Conservation (phyloP, 2,329 filamentous ascomycete species). For the Calonectria hawksworthii region DNA sequence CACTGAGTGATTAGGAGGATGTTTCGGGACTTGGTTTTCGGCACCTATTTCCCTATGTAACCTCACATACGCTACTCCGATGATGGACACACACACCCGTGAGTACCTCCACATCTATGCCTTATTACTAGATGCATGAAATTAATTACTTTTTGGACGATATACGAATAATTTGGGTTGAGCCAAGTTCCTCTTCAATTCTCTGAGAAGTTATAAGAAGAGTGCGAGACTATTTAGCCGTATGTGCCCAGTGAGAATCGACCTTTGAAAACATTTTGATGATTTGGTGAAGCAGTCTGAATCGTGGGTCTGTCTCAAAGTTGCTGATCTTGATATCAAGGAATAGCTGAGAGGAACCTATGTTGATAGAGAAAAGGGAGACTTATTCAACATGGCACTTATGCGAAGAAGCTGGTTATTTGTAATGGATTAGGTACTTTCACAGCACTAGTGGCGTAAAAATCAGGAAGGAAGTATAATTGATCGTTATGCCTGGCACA, state of each 20-base stretch:
- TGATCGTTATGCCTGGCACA: no score
- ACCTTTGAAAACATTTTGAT: background rate
- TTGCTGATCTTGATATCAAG: background rate
- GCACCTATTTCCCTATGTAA: background rate
- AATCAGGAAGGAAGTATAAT: background rate
- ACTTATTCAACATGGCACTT: background rate
- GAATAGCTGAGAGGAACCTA: background rate
- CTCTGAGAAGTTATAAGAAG: background rate
- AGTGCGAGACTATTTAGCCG: background rate
- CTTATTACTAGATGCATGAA: rapidly evolving
- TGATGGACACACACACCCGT: background rate
- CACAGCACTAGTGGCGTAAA: background rate
- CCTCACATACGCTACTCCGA: background rate
- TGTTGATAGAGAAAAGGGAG: background rate
- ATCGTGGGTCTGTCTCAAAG: background rate
- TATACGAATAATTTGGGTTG: background rate
- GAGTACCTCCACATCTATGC: background rate
- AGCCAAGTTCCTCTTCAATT: background rate
- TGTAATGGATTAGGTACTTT: background rate
- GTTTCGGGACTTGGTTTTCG: background rate
- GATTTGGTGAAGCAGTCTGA: background rate
- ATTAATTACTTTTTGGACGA: background rate
- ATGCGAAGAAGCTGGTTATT: background rate
- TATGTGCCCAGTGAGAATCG: background rate
- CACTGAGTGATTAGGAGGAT: background rate